Evolutionary conservation across 1,284 basidiomycete genomes (phyloP).

Genomic region (Ustilago loliicola): DNA sequence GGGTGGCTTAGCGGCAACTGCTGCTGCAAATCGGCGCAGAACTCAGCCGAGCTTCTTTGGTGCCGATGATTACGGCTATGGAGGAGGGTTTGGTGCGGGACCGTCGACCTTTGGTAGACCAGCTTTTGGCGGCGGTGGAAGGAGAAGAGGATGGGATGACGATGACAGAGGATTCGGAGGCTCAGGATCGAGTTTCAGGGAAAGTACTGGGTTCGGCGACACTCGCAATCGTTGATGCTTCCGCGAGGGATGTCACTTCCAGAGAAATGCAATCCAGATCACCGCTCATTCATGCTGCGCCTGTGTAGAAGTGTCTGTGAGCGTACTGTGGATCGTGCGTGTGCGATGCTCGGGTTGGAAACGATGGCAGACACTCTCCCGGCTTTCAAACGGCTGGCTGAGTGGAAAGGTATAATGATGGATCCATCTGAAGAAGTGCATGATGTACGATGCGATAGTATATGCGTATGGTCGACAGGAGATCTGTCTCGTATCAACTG

Average conservation of each 20-base stretch:
- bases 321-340: no score
- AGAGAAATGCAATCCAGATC: neutral
- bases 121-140: neutral
- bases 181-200: slow-evolving; percentile 12
- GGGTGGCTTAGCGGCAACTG: slow-evolving; percentile 42
- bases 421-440: neutral
- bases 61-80: slow-evolving; percentile 10
- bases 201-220: slow-evolving; percentile 58
- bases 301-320: neutral
- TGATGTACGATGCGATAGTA: slow-evolving; percentile 1
- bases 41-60: slow-evolving; percentile 2
- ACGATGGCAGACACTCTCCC: no score
- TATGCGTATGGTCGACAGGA: neutral
- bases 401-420: neutral
- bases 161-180: slow-evolving; percentile 14
- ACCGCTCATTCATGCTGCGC: neutral
- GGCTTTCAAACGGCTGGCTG: neutral
- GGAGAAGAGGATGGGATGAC: slow-evolving; percentile 24
- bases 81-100: slow-evolving; percentile 3
- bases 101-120: neutral
- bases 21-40: slow-evolving; percentile 23
- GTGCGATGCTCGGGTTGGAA: no score
- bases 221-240: slow-evolving; percentile 44
- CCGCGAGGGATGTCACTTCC: neutral
- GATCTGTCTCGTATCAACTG: neutral